These are phyloP conservation scores for Salix purpurea DNA, from an alignment of 345 rosid species.

Conservation along the genomic window DNA sequence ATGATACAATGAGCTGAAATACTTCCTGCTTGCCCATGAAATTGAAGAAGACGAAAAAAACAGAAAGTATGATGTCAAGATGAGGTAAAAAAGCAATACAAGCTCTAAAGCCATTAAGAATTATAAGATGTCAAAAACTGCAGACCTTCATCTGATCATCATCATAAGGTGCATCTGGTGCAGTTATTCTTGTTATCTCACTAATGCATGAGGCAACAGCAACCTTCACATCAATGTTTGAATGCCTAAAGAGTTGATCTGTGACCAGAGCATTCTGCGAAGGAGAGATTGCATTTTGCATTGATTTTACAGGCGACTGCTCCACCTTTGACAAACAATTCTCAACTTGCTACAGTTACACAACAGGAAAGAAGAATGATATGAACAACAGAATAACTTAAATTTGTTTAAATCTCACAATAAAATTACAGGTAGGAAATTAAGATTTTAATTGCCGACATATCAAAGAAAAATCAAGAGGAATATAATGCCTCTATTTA, in stretches of 20 bases:
- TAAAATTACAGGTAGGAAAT: neutral
- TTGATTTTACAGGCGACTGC: conserved; percentile 68
- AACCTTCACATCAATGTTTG: conserved; percentile 77
- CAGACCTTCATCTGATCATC: conserved; percentile 89
- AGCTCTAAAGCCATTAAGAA: neutral
- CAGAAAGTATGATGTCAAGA: neutral
- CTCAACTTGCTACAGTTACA: conserved; percentile 61
- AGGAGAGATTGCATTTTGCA: conserved; percentile 71
- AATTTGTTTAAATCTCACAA: neutral
- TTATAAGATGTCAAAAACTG: neutral
- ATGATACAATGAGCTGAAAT: conserved; percentile 85
- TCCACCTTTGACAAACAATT: conserved; percentile 61
- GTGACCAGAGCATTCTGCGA: conserved; percentile 64
- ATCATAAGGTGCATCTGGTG: conserved; percentile 94
- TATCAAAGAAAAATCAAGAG: neutral
- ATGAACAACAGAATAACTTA: neutral
- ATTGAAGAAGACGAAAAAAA: conserved; percentile 4
- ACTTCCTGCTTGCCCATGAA: conserved; percentile 56
- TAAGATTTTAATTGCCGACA: neutral
- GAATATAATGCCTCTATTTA: neutral
- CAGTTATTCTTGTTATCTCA: conserved; percentile 96
- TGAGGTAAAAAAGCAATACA: neutral
- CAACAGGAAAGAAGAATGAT: neutral
- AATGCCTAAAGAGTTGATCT: conserved; percentile 57
- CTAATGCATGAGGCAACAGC: conserved; percentile 92